Percentiles rank a stretch among this genome's conserved stretches.
These are phyloP conservation scores for Lodderomyces metapsilosis DNA, from an alignment of 1,139 yeast genomes.

Conservation along the genomic window DNA sequence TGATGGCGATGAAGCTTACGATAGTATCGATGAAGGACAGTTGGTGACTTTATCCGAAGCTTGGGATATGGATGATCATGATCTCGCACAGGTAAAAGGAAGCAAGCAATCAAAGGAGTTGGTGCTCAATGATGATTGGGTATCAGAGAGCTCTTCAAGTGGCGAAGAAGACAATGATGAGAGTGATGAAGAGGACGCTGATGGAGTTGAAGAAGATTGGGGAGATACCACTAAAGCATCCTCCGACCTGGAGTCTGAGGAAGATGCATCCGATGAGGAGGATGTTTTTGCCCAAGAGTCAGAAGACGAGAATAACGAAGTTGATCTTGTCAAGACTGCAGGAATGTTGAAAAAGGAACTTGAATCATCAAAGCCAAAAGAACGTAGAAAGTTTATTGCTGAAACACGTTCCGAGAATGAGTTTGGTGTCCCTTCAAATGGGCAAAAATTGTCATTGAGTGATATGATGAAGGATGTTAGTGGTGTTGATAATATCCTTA, in stretches of 20 bases:
- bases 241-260: conserved; percentile 6
- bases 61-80: conserved; percentile 80
- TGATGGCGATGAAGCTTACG: conserved; percentile 32
- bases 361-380: conserved; percentile 30
- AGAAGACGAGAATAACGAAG: conserved; percentile 21
- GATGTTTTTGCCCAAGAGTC: conserved; percentile 7
- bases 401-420: conserved; percentile 70
- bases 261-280: conserved; percentile 16
- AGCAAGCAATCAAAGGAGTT: conserved; percentile 27
- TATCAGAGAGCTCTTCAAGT: conserved; percentile 23
- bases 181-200: conserved; percentile 15
- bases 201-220: conserved; percentile 7
- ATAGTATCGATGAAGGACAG: conserved; percentile 68
- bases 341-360: conserved; percentile 28
- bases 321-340: conserved; percentile 37
- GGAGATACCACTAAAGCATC: conserved; percentile 7
- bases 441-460: conserved; percentile 58
- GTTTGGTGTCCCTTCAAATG: conserved; percentile 60
- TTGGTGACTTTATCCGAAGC: conserved; percentile 77
- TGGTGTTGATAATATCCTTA: conserved; percentile 41
- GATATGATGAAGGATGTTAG: conserved; percentile 70
- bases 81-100: conserved; percentile 26
- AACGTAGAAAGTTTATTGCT: conserved; percentile 41
- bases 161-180: conserved; percentile 13
- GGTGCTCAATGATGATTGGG: conserved; percentile 39